Percentiles rank a stretch among this genome's conserved stretches.
Evolutionary conservation across 2,329 filamentous ascomycete genomes (phyloP).

Genomic region (Colletotrichum tofieldiae): DNA sequence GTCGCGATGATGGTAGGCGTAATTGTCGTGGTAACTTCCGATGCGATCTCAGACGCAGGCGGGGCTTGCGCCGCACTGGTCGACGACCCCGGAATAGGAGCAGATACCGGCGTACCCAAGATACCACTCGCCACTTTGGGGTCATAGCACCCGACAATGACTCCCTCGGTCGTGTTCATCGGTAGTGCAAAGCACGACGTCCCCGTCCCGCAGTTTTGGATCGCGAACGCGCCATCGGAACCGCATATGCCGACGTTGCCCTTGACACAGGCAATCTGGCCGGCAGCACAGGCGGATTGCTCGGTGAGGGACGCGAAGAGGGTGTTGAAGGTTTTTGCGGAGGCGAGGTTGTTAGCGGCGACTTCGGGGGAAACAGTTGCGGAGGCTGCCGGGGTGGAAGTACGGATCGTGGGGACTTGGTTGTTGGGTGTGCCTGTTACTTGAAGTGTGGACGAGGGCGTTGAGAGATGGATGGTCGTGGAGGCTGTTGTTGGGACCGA

Average conservation of each 20-base stretch:
- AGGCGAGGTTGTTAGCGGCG: slow-evolving; percentile 62
- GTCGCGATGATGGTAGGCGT: slow-evolving; percentile 34
- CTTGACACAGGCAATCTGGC: slow-evolving; percentile 68
- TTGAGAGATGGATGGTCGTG: background rate
- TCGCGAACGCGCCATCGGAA: slow-evolving; percentile 57
- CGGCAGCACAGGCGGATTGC: slow-evolving; percentile 61
- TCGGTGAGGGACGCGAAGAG: slow-evolving; percentile 62
- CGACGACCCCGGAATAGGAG: slow-evolving; percentile 40
- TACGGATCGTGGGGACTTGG: slow-evolving; percentile 60
- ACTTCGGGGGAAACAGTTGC: slow-evolving; percentile 58
- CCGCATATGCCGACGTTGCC: slow-evolving; percentile 66
- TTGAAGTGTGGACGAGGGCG: background rate
- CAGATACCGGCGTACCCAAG: slow-evolving; percentile 53
- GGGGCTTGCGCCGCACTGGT: slow-evolving; percentile 16
- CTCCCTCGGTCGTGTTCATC: slow-evolving; percentile 63
- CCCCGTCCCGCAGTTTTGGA: slow-evolving; percentile 55
- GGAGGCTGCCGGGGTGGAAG: slow-evolving; percentile 54
- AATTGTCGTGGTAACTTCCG: slow-evolving; percentile 29
- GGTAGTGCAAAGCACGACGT: slow-evolving; percentile 69
- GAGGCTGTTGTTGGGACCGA: background rate
- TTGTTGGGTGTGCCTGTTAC: slow-evolving; percentile 55
- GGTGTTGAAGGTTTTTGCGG: slow-evolving; percentile 63
- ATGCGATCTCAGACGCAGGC: background rate
- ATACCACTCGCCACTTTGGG: slow-evolving; percentile 57
- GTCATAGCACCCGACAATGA: slow-evolving; percentile 65